phyloP scores from a whole-genome alignment of 2,329 filamentous ascomycete genomes.

The Epichloe bromicola region DNA sequence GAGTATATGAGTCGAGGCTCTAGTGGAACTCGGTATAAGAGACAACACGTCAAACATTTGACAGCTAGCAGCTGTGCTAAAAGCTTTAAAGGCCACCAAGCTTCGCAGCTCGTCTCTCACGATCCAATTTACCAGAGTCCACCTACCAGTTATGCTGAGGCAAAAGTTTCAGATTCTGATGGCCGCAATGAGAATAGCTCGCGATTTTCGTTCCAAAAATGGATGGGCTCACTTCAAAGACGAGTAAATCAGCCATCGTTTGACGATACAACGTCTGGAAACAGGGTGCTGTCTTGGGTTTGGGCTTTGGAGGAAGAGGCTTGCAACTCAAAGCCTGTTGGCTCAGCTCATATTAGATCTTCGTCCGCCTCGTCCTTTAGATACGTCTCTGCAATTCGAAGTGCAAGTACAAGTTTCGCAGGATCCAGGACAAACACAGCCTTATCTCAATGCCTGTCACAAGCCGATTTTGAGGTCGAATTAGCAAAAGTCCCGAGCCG shows the following conservation, averaged over 20 bases:
- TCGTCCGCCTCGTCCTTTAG: slow-evolving; percentile 63
- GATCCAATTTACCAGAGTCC: not conserved
- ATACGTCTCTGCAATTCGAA: slow-evolving; percentile 70
- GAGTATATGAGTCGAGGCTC: not conserved
- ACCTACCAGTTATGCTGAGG: not conserved
- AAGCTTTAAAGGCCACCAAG: not conserved
- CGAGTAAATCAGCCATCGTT: slow-evolving; percentile 31
- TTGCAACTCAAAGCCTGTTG: not conserved
- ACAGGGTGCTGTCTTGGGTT: slow-evolving; percentile 4
- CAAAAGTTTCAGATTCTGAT: not conserved
- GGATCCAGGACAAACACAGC: slow-evolving; percentile 44
- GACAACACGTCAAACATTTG: slow-evolving; percentile 3
- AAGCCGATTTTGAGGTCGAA: slow-evolving; percentile 49
- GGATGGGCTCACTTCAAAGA: slow-evolving; percentile 57
- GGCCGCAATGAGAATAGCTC: slow-evolving; percentile 4
- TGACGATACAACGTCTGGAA: not conserved
- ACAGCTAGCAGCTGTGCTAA: slow-evolving; percentile 13
- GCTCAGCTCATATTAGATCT: slow-evolving; percentile 5
- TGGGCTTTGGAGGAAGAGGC: not conserved
- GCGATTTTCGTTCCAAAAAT: slow-evolving; percentile 49
- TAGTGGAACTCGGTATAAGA: not conserved
- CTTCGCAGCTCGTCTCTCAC: not conserved
- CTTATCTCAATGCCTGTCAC: slow-evolving; percentile 40
- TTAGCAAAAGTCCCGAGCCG: slow-evolving; percentile 47
- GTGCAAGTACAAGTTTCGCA: slow-evolving; percentile 64